Conservation (phyloP, 2,329 filamentous ascomycete genomes). For the Scedosporium aurantiacum region DNA sequence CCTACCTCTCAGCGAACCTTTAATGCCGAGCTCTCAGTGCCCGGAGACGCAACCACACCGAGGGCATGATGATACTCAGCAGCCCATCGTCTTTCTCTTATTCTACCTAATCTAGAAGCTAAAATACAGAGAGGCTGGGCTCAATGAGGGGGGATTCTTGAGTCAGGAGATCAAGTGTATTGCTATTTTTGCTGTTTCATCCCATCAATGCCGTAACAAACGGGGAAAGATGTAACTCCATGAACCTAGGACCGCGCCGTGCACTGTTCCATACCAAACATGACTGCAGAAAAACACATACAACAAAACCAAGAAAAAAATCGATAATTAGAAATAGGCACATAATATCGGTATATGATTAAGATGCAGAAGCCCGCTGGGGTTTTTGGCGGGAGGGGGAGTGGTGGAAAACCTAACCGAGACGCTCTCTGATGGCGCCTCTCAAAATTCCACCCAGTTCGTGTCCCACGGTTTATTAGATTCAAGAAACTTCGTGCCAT, state of each 20-base stretch:
- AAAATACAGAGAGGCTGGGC: too few species aligned
- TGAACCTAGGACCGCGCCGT: not conserved
- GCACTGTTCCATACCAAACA: not conserved
- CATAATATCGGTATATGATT: not conserved
- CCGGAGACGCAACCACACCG: too few species aligned
- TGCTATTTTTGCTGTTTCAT: not conserved
- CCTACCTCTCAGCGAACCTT: too few species aligned
- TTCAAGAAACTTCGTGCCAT: slow-evolving; percentile 41
- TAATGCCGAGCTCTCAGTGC: too few species aligned
- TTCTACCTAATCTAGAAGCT: too few species aligned
- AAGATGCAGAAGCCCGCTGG: not conserved
- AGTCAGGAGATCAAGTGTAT: not conserved
- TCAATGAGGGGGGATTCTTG: too few species aligned
- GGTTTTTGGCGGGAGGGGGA: not conserved
- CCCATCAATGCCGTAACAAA: not conserved
- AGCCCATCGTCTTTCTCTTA: too few species aligned
- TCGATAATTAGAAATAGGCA: too few species aligned
- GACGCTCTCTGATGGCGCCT: too few species aligned
- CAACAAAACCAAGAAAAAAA: not conserved
- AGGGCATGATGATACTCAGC: too few species aligned
- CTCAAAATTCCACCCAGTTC: slow-evolving; percentile 26
- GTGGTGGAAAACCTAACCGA: too few species aligned
- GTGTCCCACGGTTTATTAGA: slow-evolving; percentile 42
- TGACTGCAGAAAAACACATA: not conserved
- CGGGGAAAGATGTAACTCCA: not conserved